Percentiles rank a stretch among this genome's conserved stretches.
Conservation (phyloP, 2,329 filamentous ascomycete genomes). For the Samsoniella hepiali region DNA sequence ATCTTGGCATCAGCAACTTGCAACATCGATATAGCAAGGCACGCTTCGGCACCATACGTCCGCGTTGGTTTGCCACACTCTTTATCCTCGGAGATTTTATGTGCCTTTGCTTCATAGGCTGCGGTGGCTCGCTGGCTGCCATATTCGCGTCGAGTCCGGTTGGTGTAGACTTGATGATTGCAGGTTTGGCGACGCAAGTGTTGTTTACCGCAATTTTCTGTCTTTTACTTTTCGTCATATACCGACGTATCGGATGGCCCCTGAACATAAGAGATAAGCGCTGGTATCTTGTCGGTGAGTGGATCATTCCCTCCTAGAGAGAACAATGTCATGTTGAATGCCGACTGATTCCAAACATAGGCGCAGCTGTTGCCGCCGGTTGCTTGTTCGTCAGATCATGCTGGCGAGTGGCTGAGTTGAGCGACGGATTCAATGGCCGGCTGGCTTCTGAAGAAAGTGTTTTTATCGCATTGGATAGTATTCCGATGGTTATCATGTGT, state of each 20-base stretch:
- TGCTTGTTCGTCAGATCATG: slow-evolving; percentile 22
- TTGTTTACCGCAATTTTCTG: slow-evolving; percentile 23
- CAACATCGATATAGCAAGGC: slow-evolving; percentile 9
- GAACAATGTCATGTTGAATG: background rate
- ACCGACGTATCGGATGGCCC: slow-evolving; percentile 4
- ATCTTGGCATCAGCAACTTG: slow-evolving; percentile 22
- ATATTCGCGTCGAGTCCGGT: slow-evolving; percentile 22
- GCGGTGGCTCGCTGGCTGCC: slow-evolving; percentile 21
- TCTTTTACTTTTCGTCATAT: slow-evolving; percentile 5
- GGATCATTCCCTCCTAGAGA: too few relatives aligned
- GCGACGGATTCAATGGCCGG: slow-evolving; percentile 22
- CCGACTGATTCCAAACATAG: background rate
- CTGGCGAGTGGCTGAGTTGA: slow-evolving; percentile 23
- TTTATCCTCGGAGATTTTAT: slow-evolving; percentile 22
- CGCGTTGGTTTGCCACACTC: slow-evolving; percentile 18
- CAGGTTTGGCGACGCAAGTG: slow-evolving; percentile 22
- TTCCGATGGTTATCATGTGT: slow-evolving; percentile 22
- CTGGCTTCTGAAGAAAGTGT: slow-evolving; percentile 21
- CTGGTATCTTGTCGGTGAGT: slow-evolving; percentile 17
- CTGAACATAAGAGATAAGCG: background rate
- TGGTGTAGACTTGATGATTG: slow-evolving; percentile 24
- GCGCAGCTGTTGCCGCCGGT: slow-evolving; percentile 15
- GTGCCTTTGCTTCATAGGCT: too few relatives aligned
- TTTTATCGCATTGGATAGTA: slow-evolving; percentile 22
- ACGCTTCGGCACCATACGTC: slow-evolving; percentile 15